A percentile compares a stretch with the other conserved stretches of the same genome.
Conservation (phyloP, 2,329 filamentous ascomycete species). For the Pseudogymnoascus sp. region DNA sequence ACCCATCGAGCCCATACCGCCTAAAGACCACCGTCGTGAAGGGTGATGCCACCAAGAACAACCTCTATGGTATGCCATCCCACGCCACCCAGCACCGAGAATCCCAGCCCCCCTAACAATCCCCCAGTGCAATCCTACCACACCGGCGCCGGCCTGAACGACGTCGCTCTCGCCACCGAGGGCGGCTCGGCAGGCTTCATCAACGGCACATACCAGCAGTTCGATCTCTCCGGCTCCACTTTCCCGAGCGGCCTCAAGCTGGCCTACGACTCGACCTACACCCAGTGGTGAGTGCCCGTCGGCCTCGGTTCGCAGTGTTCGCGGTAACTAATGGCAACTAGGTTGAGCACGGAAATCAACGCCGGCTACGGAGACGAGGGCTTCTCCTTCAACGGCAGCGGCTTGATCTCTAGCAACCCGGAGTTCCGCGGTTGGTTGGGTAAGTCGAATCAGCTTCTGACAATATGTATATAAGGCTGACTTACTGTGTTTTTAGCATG, state of each 20-base stretch:
- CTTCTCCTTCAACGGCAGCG: constrained; percentile 17
- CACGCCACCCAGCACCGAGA: neutral
- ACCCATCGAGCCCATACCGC: constrained; percentile 12
- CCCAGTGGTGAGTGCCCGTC: constrained; percentile 1
- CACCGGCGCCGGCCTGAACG: constrained; percentile 18
- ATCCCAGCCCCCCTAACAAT: neutral
- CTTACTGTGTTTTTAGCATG: constrained; percentile 15
- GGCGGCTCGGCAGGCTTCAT: constrained; percentile 15
- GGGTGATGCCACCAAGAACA: constrained; percentile 14
- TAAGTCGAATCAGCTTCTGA: neutral
- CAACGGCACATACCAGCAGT: constrained; percentile 18
- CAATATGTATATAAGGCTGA: neutral
- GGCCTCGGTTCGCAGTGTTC: too few relatives aligned
- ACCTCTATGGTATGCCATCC: constrained; percentile 14
- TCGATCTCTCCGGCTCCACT: constrained; percentile 14
- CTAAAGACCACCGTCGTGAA: constrained; percentile 17
- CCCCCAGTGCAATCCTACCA: constrained; percentile 10
- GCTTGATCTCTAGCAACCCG: constrained; percentile 13
- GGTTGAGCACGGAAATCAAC: constrained; percentile 13
- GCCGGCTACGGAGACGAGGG: constrained; percentile 10
- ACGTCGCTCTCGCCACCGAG: constrained; percentile 13
- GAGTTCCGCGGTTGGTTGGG: constrained; percentile 14
- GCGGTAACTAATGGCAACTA: neutral
- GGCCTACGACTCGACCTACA: neutral
- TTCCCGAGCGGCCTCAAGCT: constrained; percentile 12